These are phyloP conservation scores for Wickerhamiella hasegawae DNA, from an alignment of 805 yeast genomes.

Conservation along the genomic window DNA sequence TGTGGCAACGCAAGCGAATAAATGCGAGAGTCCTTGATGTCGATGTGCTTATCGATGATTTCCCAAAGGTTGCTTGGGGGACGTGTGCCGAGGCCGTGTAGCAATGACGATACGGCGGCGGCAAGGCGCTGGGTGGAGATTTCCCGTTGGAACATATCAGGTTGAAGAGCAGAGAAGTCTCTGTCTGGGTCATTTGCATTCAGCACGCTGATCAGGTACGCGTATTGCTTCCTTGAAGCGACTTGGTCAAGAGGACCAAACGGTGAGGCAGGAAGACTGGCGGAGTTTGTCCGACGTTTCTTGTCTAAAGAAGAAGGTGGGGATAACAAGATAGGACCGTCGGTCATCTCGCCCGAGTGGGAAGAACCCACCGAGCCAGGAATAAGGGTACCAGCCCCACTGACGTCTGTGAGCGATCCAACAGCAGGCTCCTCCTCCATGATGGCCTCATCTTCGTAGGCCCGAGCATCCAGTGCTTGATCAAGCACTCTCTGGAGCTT, in stretches of 20 bases:
- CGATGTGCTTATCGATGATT: slow-evolving; percentile 68
- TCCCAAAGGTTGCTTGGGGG: slow-evolving; percentile 73
- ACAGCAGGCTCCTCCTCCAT: slow-evolving; percentile 3
- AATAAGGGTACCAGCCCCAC: slow-evolving; percentile 10
- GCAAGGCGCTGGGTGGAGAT: slow-evolving; percentile 23
- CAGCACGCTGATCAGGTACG: slow-evolving; percentile 75
- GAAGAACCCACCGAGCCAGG: slow-evolving; percentile 2
- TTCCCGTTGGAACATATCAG: slow-evolving; percentile 51
- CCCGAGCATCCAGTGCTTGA: slow-evolving; percentile 45
- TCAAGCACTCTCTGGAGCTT: slow-evolving; percentile 80
- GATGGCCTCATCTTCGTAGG: slow-evolving; percentile 2
- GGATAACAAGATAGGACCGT: neutral
- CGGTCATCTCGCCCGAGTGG: slow-evolving; percentile 2
- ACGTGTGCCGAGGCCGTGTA: slow-evolving; percentile 37
- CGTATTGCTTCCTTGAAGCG: slow-evolving; percentile 79
- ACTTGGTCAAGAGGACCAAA: slow-evolving; percentile 83
- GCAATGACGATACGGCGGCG: slow-evolving; percentile 59
- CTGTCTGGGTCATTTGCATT: slow-evolving; percentile 94
- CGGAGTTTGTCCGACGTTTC: slow-evolving; percentile 14
- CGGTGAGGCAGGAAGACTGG: slow-evolving; percentile 32
- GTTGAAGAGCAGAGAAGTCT: slow-evolving; percentile 77
- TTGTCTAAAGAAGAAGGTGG: slow-evolving; percentile 3
- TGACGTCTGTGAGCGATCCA: slow-evolving; percentile 6
- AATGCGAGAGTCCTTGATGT: slow-evolving; percentile 35
- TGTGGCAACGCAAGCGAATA: slow-evolving; percentile 30